phyloP scores from a whole-genome alignment of 306 rosid species.

The Macrotyloma uniflorum region DNA sequence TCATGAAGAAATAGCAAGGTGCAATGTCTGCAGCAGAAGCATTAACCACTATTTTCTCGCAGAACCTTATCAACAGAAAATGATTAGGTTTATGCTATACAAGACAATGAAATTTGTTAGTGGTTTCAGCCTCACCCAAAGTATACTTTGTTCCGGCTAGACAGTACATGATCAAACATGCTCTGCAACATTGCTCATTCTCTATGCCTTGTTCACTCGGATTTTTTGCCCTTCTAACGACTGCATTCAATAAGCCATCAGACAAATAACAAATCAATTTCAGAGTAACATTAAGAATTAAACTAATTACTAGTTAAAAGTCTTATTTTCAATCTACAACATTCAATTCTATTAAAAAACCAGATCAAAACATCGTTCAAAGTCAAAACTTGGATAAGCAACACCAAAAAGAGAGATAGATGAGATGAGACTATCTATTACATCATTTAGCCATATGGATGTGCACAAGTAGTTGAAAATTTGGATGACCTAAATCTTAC shows the following conservation, averaged over 20 bases:
- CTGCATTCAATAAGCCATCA: slow-evolving; percentile 53
- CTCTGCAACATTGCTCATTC: slow-evolving; percentile 29
- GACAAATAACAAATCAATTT: slow-evolving; percentile 9
- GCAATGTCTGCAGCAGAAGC: slow-evolving; percentile 32
- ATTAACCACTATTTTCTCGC: slow-evolving; percentile 12
- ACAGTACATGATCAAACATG: slow-evolving; percentile 31
- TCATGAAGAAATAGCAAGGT: slow-evolving; percentile 26
- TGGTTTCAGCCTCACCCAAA: slow-evolving; percentile 26
- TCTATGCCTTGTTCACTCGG: slow-evolving; percentile 88
- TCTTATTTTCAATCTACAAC: slow-evolving; percentile 30
- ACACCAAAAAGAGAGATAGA: neutral
- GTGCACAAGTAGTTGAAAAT: no score
- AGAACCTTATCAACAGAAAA: slow-evolving; percentile 29
- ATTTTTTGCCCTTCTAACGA: slow-evolving; percentile 78
- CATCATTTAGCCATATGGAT: neutral
- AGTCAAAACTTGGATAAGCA: neutral
- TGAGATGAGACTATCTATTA: neutral
- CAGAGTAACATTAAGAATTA: neutral
- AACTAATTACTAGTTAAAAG: slow-evolving; percentile 24
- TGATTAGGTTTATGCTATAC: slow-evolving; percentile 37
- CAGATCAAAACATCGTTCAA: neutral
- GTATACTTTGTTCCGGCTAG: slow-evolving; percentile 21
- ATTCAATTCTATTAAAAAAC: slow-evolving; percentile 9
- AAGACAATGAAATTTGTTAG: slow-evolving; percentile 22
- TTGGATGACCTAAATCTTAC: no score